A percentile compares a stretch with the other conserved stretches of the same genome.
These are phyloP conservation scores for Leccinum incarnatum DNA, from an alignment of 768 basidiomycete genomes.

Conservation along the genomic window DNA sequence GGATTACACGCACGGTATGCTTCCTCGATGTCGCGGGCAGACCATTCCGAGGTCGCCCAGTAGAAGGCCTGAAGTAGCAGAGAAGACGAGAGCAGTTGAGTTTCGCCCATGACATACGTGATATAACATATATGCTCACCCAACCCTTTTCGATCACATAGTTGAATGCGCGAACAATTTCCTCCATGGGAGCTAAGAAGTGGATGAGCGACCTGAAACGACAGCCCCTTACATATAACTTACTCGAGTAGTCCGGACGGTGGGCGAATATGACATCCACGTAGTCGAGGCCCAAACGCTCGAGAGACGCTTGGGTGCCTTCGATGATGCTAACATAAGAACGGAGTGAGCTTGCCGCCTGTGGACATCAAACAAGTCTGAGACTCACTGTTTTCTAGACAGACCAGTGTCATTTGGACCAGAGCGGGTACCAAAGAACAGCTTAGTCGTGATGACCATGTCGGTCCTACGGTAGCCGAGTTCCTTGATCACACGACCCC, in stretches of 20 bases:
- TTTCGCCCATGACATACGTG: neutral
- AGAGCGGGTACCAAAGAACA: constrained; percentile 53
- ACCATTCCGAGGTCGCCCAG: constrained; percentile 59
- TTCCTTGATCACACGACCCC: constrained; percentile 55
- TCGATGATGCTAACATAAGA: constrained; percentile 47
- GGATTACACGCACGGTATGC: constrained; percentile 32
- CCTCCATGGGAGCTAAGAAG: constrained; percentile 43
- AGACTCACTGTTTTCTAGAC: constrained; percentile 32
- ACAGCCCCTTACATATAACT: neutral
- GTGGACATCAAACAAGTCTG: neutral
- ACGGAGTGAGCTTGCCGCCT: neutral
- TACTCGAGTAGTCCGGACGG: constrained; percentile 36
- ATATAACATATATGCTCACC: constrained; percentile 22
- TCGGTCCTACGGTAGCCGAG: constrained; percentile 49
- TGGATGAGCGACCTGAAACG: neutral
- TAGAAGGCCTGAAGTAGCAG: constrained; percentile 33
- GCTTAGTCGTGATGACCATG: constrained; percentile 53
- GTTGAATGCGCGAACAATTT: constrained; percentile 59
- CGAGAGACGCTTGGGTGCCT: constrained; percentile 48
- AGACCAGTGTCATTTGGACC: constrained; percentile 44
- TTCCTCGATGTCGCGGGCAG: constrained; percentile 47
- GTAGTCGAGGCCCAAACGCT: constrained; percentile 53
- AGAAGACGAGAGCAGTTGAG: neutral
- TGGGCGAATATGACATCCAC: constrained; percentile 52
- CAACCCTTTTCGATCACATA: constrained; percentile 49